These are phyloP conservation scores for Russula olivacea DNA, from an alignment of 768 basidiomycete species.

Conservation along the genomic window DNA sequence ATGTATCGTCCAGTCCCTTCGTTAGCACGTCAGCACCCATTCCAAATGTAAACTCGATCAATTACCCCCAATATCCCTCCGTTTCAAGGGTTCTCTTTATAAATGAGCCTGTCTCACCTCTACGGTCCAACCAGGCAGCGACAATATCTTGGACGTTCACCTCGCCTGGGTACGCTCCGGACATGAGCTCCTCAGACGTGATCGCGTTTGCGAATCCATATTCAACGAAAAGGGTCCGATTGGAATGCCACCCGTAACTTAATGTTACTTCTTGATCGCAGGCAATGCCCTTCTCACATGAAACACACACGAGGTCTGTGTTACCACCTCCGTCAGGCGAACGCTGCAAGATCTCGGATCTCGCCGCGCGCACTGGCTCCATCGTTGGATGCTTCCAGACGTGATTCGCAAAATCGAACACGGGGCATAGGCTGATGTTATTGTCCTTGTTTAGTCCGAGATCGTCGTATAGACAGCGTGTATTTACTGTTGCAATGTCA, in stretches of 20 bases:
- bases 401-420: slow-evolving; percentile 92
- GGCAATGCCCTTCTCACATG: slow-evolving; percentile 34
- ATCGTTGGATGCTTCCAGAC: slow-evolving; percentile 39
- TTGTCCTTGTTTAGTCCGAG: slow-evolving; percentile 50
- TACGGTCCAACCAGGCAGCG: slow-evolving; percentile 43
- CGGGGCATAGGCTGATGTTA: slow-evolving; percentile 82
- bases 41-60: slow-evolving; percentile 5
- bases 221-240: slow-evolving; percentile 73
- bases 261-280: slow-evolving; percentile 65
- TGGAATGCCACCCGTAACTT: slow-evolving; percentile 75
- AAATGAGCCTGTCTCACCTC: slow-evolving; percentile 37
- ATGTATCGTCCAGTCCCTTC: slow-evolving; percentile 79
- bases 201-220: slow-evolving; percentile 74
- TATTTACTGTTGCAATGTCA: slow-evolving; percentile 61
- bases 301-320: slow-evolving; percentile 48
- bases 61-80: slow-evolving; percentile 82
- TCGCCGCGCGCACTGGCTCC: slow-evolving; percentile 32
- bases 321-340: slow-evolving; percentile 7
- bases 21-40: slow-evolving; percentile 4
- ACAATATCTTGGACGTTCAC: slow-evolving; percentile 56
- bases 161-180: slow-evolving; percentile 42
- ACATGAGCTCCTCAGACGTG: slow-evolving; percentile 28
- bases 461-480: slow-evolving; percentile 77
- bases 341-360: slow-evolving; percentile 11
- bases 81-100: slow-evolving; percentile 51